Base-by-base conservation (phyloP, 1,139 yeast genomes). In the Pichia sp. region DNA sequence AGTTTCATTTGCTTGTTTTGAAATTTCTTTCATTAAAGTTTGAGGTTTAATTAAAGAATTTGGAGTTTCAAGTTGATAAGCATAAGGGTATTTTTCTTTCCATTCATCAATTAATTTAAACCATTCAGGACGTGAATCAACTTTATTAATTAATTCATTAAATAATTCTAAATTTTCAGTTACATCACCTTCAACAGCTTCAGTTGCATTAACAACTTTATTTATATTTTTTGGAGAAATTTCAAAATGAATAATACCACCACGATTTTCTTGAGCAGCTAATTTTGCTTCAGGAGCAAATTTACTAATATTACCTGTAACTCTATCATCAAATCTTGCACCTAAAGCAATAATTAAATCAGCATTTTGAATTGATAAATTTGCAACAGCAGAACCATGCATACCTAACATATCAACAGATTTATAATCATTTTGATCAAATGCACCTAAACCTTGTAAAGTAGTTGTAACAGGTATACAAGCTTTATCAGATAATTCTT, bases 301-400 rank as follows among this genome's bases (percentile, higher is more conserved):
- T 64, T 85, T 85, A 52, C 85, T 57, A 47, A 92, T 74, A 61
- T 79, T 79, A 61, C 94, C 84, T 41, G 98, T 92, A 57, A 92
- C 98, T 73, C 98, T 89, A 71, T 92, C 98, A 67, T 92, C 98
- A 60, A 92, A 92, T 65, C 98, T 79, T 37, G 97, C 96, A 63
- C 98, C 98, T 41, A 92, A 74, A 24, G 97, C 97, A 56, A 92
- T 71, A 61, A 92, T 87, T 59, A 92, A 71, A 67, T 92, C 98
- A 36, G 98, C 96, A 49, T 78, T 74, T 70, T 92, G 98, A 58
- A 92, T 83, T 39, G 97, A 95, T 58, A 86, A 66, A 72, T 92
- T 92, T 56, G 98, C 98, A 58, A 90, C 90, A 40, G 92, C 97
- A 51, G 82, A 76, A 54, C 98, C 98, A 67, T 92, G 98, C 98